Base-by-base conservation (phyloP, 2,329 filamentous ascomycete genomes). In the Pseudopithomyces chartarum region DNA sequence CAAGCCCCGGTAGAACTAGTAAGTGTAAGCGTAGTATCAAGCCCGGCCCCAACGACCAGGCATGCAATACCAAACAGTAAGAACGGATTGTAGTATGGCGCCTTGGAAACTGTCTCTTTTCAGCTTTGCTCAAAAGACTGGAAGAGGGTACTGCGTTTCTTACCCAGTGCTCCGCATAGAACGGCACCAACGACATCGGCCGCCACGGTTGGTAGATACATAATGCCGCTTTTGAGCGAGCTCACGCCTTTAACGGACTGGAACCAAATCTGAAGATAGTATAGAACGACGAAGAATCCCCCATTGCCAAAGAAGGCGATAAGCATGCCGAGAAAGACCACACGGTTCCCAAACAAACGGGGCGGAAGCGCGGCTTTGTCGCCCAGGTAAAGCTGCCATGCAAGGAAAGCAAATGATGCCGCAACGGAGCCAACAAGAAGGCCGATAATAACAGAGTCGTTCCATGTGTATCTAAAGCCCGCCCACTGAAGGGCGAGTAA, bases 191-290 rank as follows among this genome's bases (percentile, higher is more conserved):
- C 3, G 29, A 52, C 54, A 34, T 46, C 39, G 3, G 54, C 15
- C 2, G 44, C 32, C 7, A 52, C 58, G 10, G 70, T 59, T 0
- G 76, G 75, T 3, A 77, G 48, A 17, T 63, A 70, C 50, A 60
- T 61, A 26, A 78, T 70, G 8, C 74, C 76, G 23, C 70, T 73
- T 13, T 68, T 56, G 1, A 68, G 61, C 4, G 76, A 67, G 7
- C 61, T 62, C 12, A 65, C 66, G 15, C 67, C 58, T 47, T 72
- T 71, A 45, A 78, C 70, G 22, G 73, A 67, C 57, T 78, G 76
- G 60, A 78, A 77, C 57, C 70, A 70, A 12, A 66, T 52, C 2
- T 62, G 62, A 10, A 78, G 59, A 32, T 56, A 68, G 54, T 61
- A 64, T 10, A 66, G 33, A n/a, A 59, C 54, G 20, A 32, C 44